Evolutionary conservation across 2,329 filamentous ascomycete genomes (phyloP).

Genomic region (Aplosporella prunicola): DNA sequence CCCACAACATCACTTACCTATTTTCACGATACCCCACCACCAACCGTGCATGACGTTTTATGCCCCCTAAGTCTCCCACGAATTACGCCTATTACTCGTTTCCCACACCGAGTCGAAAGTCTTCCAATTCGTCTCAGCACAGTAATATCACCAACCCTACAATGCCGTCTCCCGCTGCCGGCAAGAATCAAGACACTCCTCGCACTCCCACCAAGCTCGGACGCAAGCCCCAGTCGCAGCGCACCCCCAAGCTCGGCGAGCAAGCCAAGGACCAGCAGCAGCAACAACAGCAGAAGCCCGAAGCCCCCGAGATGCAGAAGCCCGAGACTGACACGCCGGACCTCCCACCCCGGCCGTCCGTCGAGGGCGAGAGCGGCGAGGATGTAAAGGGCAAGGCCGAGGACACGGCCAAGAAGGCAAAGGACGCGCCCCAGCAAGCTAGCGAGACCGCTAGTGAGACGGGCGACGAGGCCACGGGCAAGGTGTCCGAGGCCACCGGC

Average conservation of each 20-base stretch:
- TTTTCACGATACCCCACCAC: conserved; percentile 16
- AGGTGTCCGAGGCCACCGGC: conserved; percentile 38
- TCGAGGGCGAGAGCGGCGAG: no score
- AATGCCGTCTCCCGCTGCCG: conserved; percentile 44
- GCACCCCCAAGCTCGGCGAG: conserved; percentile 35
- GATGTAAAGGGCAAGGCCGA: conserved; percentile 22
- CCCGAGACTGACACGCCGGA: conserved; percentile 27
- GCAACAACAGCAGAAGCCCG: conserved; percentile 6
- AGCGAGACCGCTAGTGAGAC: conserved; percentile 24
- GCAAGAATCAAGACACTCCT: conserved; percentile 36
- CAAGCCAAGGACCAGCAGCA: conserved; percentile 4
- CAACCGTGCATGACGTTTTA: conserved; percentile 34
- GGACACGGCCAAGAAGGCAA: conserved; percentile 21
- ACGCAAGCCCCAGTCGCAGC: conserved; percentile 31
- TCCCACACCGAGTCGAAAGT: conserved; percentile 34
- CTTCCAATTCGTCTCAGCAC: conserved; percentile 13
- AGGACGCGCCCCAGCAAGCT: conserved; percentile 23
- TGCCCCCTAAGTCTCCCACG: conserved; percentile 39
- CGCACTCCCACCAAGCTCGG: conserved; percentile 44
- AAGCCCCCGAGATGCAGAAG: conserved; percentile 16
- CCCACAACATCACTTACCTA: conserved; percentile 9
- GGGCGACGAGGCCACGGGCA: conserved; percentile 31
- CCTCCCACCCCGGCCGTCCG: conserved; percentile 22
- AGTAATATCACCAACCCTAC: conserved; percentile 12
- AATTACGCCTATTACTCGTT: conserved; percentile 45